A percentile compares a stretch with the other conserved stretches of the same genome.
Conservation (phyloP, 306 rosid genomes). For the Lathyrus tuberosus region DNA sequence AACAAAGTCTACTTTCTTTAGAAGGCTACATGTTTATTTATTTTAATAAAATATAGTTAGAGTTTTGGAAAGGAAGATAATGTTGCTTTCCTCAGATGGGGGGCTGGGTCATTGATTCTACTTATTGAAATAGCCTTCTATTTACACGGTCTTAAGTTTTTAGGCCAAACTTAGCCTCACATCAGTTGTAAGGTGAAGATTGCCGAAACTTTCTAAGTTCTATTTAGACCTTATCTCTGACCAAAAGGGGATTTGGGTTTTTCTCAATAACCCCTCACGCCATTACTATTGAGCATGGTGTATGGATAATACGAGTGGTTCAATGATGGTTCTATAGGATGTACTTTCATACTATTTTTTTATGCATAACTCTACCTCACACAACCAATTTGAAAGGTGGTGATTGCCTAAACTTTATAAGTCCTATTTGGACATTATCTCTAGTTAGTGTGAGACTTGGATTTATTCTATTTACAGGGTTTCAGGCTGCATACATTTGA, state of each 20-base stretch:
- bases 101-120: neutral
- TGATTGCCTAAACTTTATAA: too few relatives aligned
- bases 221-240: neutral
- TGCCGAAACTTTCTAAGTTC: neutral
- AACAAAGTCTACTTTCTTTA: too few relatives aligned
- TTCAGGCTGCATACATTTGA: slow-evolving; percentile 13
- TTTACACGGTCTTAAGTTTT: neutral
- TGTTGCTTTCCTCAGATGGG: too few relatives aligned
- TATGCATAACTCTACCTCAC: neutral
- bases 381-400: too few relatives aligned
- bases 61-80: too few relatives aligned
- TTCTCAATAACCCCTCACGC: slow-evolving; percentile 3
- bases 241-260: neutral
- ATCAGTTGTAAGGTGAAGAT: neutral
- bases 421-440: neutral
- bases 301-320: neutral
- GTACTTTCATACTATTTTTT: neutral
- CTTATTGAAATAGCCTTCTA: slow-evolving; percentile 14
- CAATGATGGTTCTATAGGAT: neutral
- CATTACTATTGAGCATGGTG: neutral
- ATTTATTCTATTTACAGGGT: neutral
- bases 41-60: too few relatives aligned
- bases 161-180: neutral
- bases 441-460: neutral
- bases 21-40: too few relatives aligned